phyloP scores from a whole-genome alignment of 345 rosid species.

The Tarenaya hassleriana region DNA sequence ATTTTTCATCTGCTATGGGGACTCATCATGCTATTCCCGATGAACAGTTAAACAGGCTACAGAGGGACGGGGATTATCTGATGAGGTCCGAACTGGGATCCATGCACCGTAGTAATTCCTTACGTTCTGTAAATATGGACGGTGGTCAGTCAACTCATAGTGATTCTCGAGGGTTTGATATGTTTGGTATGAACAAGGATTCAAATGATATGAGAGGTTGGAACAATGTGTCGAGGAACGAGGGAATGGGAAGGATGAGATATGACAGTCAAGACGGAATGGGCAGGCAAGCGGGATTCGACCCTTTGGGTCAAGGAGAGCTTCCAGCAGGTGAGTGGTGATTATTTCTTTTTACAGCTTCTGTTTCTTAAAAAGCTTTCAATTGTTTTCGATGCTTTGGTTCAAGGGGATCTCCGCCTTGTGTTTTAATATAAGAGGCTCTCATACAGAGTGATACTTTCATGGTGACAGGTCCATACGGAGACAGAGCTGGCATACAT shows the following conservation, averaged over 20 bases:
- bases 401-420: constrained; percentile 7
- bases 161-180: constrained; percentile 28
- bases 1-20: constrained; percentile 20
- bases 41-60: constrained; percentile 6
- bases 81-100: constrained; percentile 23
- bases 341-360: not conserved
- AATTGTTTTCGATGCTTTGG: not conserved
- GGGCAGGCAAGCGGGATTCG: constrained; percentile 32
- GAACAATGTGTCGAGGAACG: constrained; percentile 28
- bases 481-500: constrained; percentile 31
- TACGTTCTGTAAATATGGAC: constrained; percentile 21
- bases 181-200: constrained; percentile 28
- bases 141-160: constrained; percentile 9
- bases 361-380: not conserved
- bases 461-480: constrained; percentile 28
- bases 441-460: constrained; percentile 15
- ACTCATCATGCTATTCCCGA: not conserved
- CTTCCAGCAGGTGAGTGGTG: constrained; percentile 35
- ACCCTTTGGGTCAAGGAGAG: constrained; percentile 25
- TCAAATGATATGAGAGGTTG: constrained; percentile 26
- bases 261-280: constrained; percentile 33
- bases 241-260: constrained; percentile 29
- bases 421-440: constrained; percentile 11
- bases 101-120: constrained; percentile 18
- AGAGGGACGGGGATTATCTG: constrained; percentile 21